Evolutionary conservation across 192 early-diverging fungal genomes (phyloP).

Genomic region (Linnemannia hyalina): DNA sequence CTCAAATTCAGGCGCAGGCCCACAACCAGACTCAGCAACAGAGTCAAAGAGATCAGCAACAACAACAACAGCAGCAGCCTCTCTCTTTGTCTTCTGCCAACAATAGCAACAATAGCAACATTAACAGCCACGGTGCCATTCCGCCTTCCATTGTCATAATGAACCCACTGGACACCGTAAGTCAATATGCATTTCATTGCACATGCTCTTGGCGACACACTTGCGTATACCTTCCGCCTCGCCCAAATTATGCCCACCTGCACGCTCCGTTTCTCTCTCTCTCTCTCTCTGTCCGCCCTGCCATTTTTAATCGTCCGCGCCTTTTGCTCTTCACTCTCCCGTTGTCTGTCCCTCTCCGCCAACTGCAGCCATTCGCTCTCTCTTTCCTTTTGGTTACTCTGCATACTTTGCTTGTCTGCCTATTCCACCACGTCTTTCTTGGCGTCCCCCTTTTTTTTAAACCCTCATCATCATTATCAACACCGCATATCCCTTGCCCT

Average conservation of each 20-base stretch:
- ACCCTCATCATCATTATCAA: slow-evolving; percentile 3
- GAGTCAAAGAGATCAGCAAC: slow-evolving; percentile 10
- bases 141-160: slow-evolving; percentile 31
- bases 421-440: background rate
- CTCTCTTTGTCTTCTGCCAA: background rate
- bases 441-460: background rate
- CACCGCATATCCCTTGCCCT: background rate
- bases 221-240: background rate
- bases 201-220: background rate
- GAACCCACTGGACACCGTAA: slow-evolving; percentile 19
- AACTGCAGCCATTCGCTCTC: background rate
- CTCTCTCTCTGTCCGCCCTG: background rate
- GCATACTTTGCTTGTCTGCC: background rate
- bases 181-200: background rate
- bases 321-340: background rate
- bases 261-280: background rate
- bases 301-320: slow-evolving; percentile 2
- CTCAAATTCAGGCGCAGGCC: slow-evolving; percentile 4
- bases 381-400: background rate
- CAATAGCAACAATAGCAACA: slow-evolving; percentile 18
- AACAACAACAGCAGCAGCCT: slow-evolving; percentile 17
- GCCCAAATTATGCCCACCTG: background rate
- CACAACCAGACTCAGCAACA: background rate
- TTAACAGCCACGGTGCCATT: slow-evolving; percentile 11
- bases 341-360: background rate